Evolutionary conservation across 129 eudicot genomes (phyloP).

Genomic region (Gnaphalium uliginosum): DNA sequence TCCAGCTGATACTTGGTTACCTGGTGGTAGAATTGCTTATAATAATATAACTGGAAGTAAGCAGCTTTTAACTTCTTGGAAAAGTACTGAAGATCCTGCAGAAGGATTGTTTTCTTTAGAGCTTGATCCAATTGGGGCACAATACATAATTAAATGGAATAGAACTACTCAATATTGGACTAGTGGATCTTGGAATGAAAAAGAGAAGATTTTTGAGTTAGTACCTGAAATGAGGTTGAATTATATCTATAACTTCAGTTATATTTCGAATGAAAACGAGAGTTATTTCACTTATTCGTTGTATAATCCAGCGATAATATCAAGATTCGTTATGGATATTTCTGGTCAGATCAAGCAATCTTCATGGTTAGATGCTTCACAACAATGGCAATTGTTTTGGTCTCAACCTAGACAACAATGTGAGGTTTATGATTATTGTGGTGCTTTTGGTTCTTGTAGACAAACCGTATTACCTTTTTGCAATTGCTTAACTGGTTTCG

Average conservation of each 20-base stretch:
- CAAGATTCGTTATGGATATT: constrained; percentile 47
- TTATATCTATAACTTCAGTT: constrained; percentile 45
- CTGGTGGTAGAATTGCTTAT: constrained; percentile 41
- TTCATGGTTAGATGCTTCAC: constrained; percentile 35
- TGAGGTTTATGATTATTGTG: constrained; percentile 60
- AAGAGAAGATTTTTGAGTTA: constrained; percentile 19
- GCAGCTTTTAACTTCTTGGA: constrained; percentile 51
- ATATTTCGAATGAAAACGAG: constrained; percentile 48
- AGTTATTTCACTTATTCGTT: constrained; percentile 49
- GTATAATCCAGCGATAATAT: constrained; percentile 28
- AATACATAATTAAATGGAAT: constrained; percentile 45
- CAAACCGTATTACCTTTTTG: constrained; percentile 41
- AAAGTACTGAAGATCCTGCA: constrained; percentile 49
- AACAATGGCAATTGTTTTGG: constrained; percentile 54
- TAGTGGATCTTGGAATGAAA: constrained; percentile 50
- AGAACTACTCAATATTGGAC: constrained; percentile 38
- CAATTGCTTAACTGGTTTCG: constrained; percentile 49
- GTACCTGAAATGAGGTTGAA: constrained; percentile 57
- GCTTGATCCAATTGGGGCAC: constrained; percentile 30
- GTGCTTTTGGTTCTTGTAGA: constrained; percentile 52
- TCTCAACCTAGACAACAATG: constrained; percentile 59
- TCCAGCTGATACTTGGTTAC: constrained; percentile 60
- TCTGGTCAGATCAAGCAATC: constrained; percentile 50
- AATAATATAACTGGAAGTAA: constrained; percentile 30
- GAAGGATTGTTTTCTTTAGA: constrained; percentile 49